Evolutionary conservation across 352 stramenopile species (phyloP), one percentile per base, ranked within the genome.

Genomic region (Phytopythium oedochilum): DNA sequence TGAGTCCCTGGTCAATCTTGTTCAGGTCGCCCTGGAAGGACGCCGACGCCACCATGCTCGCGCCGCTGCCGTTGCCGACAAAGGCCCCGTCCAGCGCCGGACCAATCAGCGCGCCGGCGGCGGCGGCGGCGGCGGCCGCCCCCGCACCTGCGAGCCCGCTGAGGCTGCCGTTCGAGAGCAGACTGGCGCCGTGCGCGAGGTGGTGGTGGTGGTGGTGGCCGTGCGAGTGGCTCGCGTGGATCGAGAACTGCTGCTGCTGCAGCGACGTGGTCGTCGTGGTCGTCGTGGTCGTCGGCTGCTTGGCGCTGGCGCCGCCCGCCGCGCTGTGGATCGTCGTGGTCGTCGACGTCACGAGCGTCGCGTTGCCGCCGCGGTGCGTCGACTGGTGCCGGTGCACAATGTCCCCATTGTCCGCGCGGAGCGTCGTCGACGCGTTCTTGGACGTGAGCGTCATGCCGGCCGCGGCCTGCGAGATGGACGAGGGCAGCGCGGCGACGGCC

Each of bases 21-120:
- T 92, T 85, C 31, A 92, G 58, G 64, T 92, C 82, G 44, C 78
- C 76, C 62, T 92, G 79, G 59, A 92, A 94, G 32, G 64, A 86
- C 22, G 78, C 54, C 22, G 75, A 88, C 15, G 71, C 70, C 18
- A 67, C 69, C 15, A 85, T 50, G 20, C 40, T 70, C 29, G 64
- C 56, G 17, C 62, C 34, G 39, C 59, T 28, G 31, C 54, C 56
- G 15, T 48, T 52, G 6, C 61, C 46, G 1, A 50, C 38, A 2
- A 63, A 49, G 15, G 70, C 45, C 18, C 70, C 66, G 40, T 87
- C 75, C 26, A 73, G 29, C n/a, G 55, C 57, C 17, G 64, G 55
- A 22, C 54, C 54, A 32, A 63, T 57, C n/a, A 75, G 42, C 55
- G 60, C 63, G 36, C 48, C 62, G 4, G 44, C 40, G 17, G 42